Conservation (phyloP, 1,139 yeast genomes). For the Suhomyces guaymorum region DNA sequence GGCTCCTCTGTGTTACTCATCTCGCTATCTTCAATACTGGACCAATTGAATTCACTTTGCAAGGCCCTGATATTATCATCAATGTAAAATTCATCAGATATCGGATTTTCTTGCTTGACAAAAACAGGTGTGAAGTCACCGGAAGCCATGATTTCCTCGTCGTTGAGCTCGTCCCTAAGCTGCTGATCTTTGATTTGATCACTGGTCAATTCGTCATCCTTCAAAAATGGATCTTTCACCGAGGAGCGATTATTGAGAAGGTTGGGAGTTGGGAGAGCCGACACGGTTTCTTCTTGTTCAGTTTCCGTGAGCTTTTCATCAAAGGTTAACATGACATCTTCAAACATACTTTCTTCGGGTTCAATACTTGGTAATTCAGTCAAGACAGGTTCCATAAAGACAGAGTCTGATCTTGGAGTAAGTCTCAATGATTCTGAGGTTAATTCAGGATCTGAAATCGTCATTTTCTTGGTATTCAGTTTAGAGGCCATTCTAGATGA, state of each 20-base stretch:
- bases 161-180: constrained; percentile 27
- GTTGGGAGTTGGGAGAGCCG: background rate
- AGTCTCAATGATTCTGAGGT: background rate
- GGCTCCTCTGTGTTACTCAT: constrained; percentile 7
- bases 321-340: constrained; percentile 29
- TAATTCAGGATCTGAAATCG: background rate
- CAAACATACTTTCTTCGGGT: constrained; percentile 34
- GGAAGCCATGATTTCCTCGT: constrained; percentile 4
- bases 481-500: constrained; percentile 6
- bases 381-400: constrained; percentile 6
- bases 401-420: constrained; percentile 7
- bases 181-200: constrained; percentile 48
- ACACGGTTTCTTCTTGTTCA: constrained; percentile 2
- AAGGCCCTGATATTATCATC: constrained; percentile 40
- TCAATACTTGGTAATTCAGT: constrained; percentile 34
- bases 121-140: constrained; percentile 2
- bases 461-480: constrained; percentile 3
- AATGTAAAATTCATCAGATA: constrained; percentile 29
- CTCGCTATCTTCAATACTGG: constrained; percentile 15
- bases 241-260: background rate
- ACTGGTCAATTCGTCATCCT: constrained; percentile 46
- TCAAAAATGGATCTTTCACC: constrained; percentile 37
- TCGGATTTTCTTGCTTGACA: constrained; percentile 9
- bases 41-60: constrained; percentile 36
- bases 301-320: constrained; percentile 11